A percentile compares a stretch with the other conserved stretches of the same genome.
Conservation (phyloP, 2,329 filamentous ascomycete species). For the Ophiostoma pallidulum region DNA sequence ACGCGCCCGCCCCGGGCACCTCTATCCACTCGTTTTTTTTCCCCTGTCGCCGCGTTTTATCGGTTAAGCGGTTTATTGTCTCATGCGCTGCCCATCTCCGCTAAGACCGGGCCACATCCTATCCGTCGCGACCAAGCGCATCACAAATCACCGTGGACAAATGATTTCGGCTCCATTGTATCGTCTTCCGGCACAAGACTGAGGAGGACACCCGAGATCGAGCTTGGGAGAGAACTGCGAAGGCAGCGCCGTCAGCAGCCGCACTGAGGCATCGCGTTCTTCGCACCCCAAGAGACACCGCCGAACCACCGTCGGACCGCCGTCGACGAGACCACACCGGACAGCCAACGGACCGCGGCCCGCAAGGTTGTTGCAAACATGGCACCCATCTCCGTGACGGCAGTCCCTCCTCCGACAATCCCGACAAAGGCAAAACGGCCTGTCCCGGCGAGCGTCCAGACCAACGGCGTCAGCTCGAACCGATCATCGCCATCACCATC, state of each 20-base stretch:
- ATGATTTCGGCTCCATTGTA: neutral
- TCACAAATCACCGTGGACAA: neutral
- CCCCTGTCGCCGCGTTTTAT: no score
- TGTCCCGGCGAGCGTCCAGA: conserved; percentile 54
- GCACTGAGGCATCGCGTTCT: neutral
- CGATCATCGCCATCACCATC: conserved; percentile 52
- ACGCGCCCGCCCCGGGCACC: no score
- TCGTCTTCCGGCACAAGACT: neutral
- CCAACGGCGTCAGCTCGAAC: conserved; percentile 50
- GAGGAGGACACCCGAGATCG: neutral
- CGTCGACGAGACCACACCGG: no score
- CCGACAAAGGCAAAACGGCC: conserved; percentile 59
- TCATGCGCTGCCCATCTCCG: neutral
- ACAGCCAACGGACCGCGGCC: no score
- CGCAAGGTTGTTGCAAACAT: conserved; percentile 25
- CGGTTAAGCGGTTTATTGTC: no score
- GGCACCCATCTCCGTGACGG: conserved; percentile 44
- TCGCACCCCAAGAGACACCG: no score
- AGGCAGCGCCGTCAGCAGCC: no score
- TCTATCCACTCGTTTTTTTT: no score
- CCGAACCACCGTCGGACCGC: neutral
- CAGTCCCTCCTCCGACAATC: conserved; percentile 32
- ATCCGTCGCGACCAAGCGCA: neutral
- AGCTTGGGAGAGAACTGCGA: no score
- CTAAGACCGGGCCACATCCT: neutral